phyloP scores from a whole-genome alignment of 106 monocot species.

The Posidonia australis region DNA sequence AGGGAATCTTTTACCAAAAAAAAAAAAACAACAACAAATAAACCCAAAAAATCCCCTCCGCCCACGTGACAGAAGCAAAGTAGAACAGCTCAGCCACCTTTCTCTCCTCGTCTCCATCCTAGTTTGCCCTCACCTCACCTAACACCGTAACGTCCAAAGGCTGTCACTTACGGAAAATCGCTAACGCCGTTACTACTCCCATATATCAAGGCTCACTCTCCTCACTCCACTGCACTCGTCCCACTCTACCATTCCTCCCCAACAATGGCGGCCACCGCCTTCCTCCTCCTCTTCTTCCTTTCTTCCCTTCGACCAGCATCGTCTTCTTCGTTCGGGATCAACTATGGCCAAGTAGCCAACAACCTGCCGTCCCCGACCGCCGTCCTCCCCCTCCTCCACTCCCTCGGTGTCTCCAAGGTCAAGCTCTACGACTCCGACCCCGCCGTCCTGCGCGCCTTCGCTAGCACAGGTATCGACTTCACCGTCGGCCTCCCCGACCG shows the following conservation, averaged over 20 bases:
- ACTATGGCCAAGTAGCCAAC: constrained; percentile 18
- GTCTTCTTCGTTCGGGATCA: constrained; percentile 1
- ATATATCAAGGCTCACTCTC: background rate
- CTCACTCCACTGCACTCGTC: background rate
- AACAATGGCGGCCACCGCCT: background rate
- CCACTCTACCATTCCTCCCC: background rate
- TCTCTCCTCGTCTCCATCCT: no score
- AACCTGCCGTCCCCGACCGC: constrained; percentile 11
- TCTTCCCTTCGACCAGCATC: background rate
- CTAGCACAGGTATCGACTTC: constrained; percentile 16
- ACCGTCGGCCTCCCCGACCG: constrained; percentile 19
- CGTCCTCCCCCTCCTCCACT: constrained; percentile 9
- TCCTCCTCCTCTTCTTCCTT: constrained; percentile 3
- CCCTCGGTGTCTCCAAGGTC: constrained; percentile 5
- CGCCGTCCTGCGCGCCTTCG: constrained; percentile 13
- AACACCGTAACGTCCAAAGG: no score
- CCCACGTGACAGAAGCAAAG: no score
- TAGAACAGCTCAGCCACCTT: no score
- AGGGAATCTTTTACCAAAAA: no score
- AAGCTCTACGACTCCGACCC: constrained; percentile 19
- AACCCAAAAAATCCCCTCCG: no score
- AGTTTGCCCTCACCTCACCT: no score
- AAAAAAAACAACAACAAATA: no score
- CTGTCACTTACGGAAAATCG: no score
- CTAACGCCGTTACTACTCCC: no score